These are phyloP conservation scores for Rhizopogon roseolus DNA, from an alignment of 768 basidiomycete species.

Conservation along the genomic window DNA sequence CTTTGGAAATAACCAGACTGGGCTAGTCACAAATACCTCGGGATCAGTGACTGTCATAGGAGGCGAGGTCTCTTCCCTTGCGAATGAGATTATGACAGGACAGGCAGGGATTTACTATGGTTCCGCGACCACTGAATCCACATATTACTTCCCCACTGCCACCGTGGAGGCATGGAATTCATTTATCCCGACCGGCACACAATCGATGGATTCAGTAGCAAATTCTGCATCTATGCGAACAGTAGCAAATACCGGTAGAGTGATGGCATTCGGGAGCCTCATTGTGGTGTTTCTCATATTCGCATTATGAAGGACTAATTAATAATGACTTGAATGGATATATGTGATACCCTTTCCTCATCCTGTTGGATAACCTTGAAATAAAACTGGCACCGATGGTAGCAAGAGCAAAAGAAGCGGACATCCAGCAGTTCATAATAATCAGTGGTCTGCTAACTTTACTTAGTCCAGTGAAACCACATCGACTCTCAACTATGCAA, in stretches of 20 bases:
- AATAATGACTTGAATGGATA: too few species aligned
- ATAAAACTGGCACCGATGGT: too few species aligned
- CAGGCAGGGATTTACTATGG: slow-evolving; percentile 55
- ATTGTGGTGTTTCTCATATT: neutral
- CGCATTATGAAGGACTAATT: neutral
- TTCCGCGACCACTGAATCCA: slow-evolving; percentile 42
- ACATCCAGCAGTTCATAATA: too few species aligned
- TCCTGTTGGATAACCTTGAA: too few species aligned
- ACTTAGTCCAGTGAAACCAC: too few species aligned
- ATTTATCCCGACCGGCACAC: slow-evolving; percentile 40
- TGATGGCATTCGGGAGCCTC: neutral
- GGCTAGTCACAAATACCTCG: slow-evolving; percentile 38
- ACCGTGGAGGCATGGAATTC: slow-evolving; percentile 54
- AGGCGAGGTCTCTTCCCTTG: slow-evolving; percentile 46
- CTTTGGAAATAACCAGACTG: slow-evolving; percentile 56
- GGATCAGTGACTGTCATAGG: slow-evolving; percentile 33
- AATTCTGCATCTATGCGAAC: neutral
- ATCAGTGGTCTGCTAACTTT: too few species aligned
- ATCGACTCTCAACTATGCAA: too few species aligned
- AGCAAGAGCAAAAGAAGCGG: too few species aligned
- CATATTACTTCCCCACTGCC: slow-evolving; percentile 48
- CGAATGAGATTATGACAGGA: slow-evolving; percentile 46
- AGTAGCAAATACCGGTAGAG: neutral
- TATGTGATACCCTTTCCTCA: too few species aligned
- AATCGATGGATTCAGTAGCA: neutral